A percentile compares a stretch with the other conserved stretches of the same genome.
Evolutionary conservation across 176 grass and related monocot species (phyloP).

Genomic region (Leersia perrieri): DNA sequence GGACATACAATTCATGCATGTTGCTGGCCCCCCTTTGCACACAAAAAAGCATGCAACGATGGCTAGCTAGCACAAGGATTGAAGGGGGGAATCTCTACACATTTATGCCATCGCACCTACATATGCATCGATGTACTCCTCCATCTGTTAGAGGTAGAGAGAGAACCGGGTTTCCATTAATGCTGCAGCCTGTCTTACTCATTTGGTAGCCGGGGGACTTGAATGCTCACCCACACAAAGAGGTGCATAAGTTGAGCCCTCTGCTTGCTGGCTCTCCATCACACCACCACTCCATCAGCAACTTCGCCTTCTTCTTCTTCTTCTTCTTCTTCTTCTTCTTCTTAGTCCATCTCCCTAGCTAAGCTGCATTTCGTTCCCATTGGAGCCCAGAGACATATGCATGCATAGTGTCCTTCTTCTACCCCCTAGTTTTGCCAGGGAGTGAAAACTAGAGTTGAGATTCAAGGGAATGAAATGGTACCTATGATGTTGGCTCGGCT

Average conservation of each 20-base stretch:
- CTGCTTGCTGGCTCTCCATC: not conserved
- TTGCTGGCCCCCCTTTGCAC: constrained; percentile 39
- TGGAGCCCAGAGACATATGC: not conserved
- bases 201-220: constrained; percentile 71
- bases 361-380: not conserved
- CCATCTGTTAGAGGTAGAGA: constrained; percentile 19
- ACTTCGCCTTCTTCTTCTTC: constrained; percentile 1
- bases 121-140: constrained; percentile 40
- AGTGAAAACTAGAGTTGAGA: not conserved
- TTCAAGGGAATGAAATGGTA: constrained; percentile 44
- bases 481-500: constrained; percentile 87
- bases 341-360: not conserved
- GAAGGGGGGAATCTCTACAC: constrained; percentile 10
- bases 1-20: constrained; percentile 23
- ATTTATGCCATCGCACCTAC: constrained; percentile 72
- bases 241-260: constrained; percentile 38
- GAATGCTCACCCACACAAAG: constrained; percentile 52
- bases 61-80: not conserved
- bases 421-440: not conserved
- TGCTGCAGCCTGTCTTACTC: constrained; percentile 86
- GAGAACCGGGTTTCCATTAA: constrained; percentile 70
- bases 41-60: constrained; percentile 32
- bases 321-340: not conserved
- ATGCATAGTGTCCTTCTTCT: not conserved
- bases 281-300: not conserved